Percentiles rank a stretch among this genome's conserved stretches.
Conservation (phyloP, 2,329 filamentous ascomycete genomes). For the Ceratocystis variospora region DNA sequence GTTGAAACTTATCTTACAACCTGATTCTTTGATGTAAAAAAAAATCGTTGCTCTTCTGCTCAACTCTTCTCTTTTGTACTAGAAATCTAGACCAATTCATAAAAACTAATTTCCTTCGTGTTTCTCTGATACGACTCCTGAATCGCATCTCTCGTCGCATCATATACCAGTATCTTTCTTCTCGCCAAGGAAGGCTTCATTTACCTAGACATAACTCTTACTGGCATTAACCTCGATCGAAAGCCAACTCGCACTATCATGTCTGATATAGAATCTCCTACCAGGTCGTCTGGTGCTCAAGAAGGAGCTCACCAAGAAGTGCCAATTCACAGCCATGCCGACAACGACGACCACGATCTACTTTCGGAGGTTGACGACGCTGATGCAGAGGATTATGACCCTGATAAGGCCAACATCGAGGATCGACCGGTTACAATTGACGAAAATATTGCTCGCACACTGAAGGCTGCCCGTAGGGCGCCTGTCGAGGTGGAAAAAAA, state of each 20-base stretch:
- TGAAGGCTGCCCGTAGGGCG: slow-evolving; percentile 53
- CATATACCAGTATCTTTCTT: no score
- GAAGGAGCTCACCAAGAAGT: not conserved
- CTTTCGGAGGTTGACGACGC: slow-evolving; percentile 57
- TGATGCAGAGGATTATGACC: slow-evolving; percentile 57
- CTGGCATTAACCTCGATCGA: not conserved
- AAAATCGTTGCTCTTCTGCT: no score
- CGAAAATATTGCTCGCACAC: slow-evolving; percentile 47
- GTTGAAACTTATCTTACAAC: not conserved
- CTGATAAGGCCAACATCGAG: slow-evolving; percentile 47
- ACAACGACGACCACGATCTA: slow-evolving; percentile 42
- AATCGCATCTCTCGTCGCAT: no score
- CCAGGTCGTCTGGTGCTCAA: slow-evolving; percentile 26
- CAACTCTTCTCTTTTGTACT: no score
- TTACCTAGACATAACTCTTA: not conserved
- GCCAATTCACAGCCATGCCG: not conserved
- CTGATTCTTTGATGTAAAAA: no score
- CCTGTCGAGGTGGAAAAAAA: slow-evolving; percentile 54
- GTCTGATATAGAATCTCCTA: slow-evolving; percentile 36
- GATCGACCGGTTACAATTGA: slow-evolving; percentile 53
- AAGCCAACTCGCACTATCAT: slow-evolving; percentile 24
- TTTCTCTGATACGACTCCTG: no score
- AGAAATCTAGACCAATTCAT: no score
- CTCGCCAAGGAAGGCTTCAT: not conserved
- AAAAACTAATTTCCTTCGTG: no score